Percentiles rank a stretch among this genome's conserved stretches.
These are phyloP conservation scores for Multifurca ochricompacta DNA, from an alignment of 768 basidiomycete genomes.

Conservation along the genomic window DNA sequence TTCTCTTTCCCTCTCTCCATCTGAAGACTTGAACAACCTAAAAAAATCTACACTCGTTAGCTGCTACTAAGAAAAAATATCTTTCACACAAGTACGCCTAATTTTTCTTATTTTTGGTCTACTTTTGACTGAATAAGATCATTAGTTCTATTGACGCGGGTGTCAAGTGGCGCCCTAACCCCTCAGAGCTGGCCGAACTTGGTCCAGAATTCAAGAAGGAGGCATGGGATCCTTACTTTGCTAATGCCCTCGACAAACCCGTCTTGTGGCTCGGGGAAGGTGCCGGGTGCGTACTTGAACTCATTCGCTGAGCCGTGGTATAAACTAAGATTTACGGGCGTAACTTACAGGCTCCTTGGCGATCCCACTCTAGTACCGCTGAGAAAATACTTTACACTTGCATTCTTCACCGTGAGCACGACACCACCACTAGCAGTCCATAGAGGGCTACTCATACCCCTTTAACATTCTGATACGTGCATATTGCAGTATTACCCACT, in stretches of 20 bases:
- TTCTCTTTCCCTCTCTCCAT: no score
- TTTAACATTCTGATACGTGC: not conserved
- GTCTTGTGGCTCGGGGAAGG: conserved; percentile 37
- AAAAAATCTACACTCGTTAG: no score
- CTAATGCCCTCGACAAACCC: conserved; percentile 46
- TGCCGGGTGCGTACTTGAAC: conserved; percentile 32
- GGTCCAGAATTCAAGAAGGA: conserved; percentile 39
- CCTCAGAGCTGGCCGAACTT: conserved; percentile 42
- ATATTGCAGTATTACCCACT: conserved; percentile 20
- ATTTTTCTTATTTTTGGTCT: no score
- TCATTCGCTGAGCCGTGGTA: not conserved
- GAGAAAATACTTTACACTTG: conserved; percentile 22
- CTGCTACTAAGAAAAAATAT: no score
- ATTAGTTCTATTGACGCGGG: no score
- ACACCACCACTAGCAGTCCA: not conserved
- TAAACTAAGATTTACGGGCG: not conserved
- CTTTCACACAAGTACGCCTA: no score
- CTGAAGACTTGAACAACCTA: no score
- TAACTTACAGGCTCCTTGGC: conserved; percentile 14
- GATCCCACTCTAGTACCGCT: conserved; percentile 8
- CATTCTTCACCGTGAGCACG: conserved; percentile 3
- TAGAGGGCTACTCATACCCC: not conserved
- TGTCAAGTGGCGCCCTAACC: conserved; percentile 47
- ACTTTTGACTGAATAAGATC: no score
- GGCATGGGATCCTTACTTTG: conserved; percentile 46